phyloP scores from a whole-genome alignment of 164 flowering plant genomes.

The Santalum album region DNA sequence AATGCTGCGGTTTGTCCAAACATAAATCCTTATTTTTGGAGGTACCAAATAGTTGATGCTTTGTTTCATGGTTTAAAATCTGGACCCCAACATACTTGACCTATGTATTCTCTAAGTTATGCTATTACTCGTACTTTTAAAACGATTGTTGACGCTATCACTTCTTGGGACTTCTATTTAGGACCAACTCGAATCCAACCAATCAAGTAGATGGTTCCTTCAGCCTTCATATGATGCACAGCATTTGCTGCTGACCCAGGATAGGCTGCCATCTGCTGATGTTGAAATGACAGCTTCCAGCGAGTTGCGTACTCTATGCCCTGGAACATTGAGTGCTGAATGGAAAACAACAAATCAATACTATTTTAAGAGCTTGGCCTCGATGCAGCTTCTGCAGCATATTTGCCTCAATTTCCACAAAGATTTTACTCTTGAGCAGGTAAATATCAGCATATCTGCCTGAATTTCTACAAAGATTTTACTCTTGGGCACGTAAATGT shows the following conservation, averaged over 20 bases:
- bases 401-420: constrained; percentile 54
- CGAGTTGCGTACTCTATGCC: constrained; percentile 2
- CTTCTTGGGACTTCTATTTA: constrained; percentile 8
- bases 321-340: constrained; percentile 15
- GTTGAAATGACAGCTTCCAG: constrained; percentile 10
- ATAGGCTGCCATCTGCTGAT: constrained; percentile 10
- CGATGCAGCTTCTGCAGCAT: constrained; percentile 45
- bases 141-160: background rate
- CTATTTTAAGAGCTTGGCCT: constrained; percentile 68
- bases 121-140: background rate
- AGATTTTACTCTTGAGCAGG: constrained; percentile 71
- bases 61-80: too few species aligned
- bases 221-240: constrained; percentile 55
- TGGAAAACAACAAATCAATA: constrained; percentile 57
- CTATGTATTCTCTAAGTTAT: too few species aligned
- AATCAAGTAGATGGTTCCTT: constrained; percentile 42
- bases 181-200: constrained; percentile 29
- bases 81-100: too few species aligned
- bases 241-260: constrained; percentile 43
- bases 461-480: too few species aligned
- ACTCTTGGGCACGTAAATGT: too few species aligned
- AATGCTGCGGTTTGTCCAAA: constrained; percentile 58
- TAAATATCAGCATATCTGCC: constrained; percentile 10
- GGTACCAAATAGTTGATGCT: constrained; percentile 25
- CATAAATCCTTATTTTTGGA: constrained; percentile 36